A percentile compares a stretch with the other conserved stretches of the same genome.
phyloP scores from a whole-genome alignment of 257 asterid genomes.

The Verbena officinalis region DNA sequence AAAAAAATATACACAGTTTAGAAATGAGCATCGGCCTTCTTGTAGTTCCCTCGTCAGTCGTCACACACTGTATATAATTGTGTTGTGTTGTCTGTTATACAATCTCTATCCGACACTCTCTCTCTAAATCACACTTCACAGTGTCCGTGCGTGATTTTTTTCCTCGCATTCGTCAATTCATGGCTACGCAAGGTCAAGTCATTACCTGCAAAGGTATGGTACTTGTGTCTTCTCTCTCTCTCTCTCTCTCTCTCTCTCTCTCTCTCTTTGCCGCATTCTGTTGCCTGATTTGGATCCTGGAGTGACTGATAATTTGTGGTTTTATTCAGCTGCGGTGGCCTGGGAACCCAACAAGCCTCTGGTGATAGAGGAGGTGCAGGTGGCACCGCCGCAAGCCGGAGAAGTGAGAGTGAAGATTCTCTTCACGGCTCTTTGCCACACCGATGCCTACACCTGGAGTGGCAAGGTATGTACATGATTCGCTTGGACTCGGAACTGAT shows the following conservation, averaged over 20 bases:
- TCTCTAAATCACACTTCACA: neutral
- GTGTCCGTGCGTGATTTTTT: constrained; percentile 10
- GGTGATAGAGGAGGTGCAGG: constrained; percentile 90
- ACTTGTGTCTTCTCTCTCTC: too few species aligned
- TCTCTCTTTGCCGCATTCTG: too few species aligned
- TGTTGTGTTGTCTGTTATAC: too few species aligned
- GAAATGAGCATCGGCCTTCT: too few species aligned
- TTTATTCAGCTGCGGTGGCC: constrained; percentile 87
- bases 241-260: too few species aligned
- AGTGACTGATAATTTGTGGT: neutral
- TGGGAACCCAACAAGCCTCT: constrained; percentile 97
- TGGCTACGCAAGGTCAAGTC: constrained; percentile 87
- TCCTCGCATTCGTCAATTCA: constrained; percentile 19
- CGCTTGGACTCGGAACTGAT: neutral
- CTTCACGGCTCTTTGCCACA: constrained; percentile 85
- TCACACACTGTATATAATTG: neutral
- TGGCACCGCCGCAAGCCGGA: constrained; percentile 93
- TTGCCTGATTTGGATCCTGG: neutral
- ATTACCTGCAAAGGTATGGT: constrained; percentile 89
- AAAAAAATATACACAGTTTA: too few species aligned
- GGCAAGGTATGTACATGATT: constrained; percentile 57
- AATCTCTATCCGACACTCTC: neutral
- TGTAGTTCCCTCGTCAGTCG: neutral
- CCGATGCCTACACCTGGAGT: constrained; percentile 93
- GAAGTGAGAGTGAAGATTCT: constrained; percentile 82